Conservation (phyloP, 495 filamentous ascomycete genomes). For the Hypoxylon trugodes region DNA sequence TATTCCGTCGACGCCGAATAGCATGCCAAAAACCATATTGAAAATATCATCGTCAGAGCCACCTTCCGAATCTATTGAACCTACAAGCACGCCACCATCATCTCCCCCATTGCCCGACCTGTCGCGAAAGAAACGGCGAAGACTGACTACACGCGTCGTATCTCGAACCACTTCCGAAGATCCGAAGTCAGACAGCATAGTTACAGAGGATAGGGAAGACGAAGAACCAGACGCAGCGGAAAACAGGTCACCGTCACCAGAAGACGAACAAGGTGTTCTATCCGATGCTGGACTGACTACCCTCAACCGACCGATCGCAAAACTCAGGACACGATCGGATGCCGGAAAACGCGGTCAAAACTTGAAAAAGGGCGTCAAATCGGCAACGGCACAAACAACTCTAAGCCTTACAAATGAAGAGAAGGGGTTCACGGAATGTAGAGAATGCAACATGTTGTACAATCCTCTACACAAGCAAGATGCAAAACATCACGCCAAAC, state of each 20-base stretch:
- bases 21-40: too few relatives aligned
- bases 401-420: slow-evolving; percentile 50
- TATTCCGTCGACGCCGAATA: slow-evolving; percentile 22
- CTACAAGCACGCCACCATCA: slow-evolving; percentile 42
- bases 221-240: neutral
- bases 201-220: neutral
- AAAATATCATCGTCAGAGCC: slow-evolving; percentile 24
- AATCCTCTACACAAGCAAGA: slow-evolving; percentile 58
- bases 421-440: slow-evolving; percentile 54
- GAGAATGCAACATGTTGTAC: slow-evolving; percentile 56
- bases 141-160: slow-evolving; percentile 47
- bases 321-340: neutral
- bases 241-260: neutral
- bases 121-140: slow-evolving; percentile 41
- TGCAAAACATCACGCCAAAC: slow-evolving; percentile 51
- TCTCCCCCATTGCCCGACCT: slow-evolving; percentile 29
- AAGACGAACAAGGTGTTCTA: neutral
- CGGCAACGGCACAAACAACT: slow-evolving; percentile 53
- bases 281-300: slow-evolving; percentile 15
- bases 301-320: slow-evolving; percentile 4
- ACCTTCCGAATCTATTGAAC: slow-evolving; percentile 14
- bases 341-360: slow-evolving; percentile 14
- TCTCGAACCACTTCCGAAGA: slow-evolving; percentile 18
- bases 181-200: neutral
- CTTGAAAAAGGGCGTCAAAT: slow-evolving; percentile 28